Conservation (phyloP, 2,329 filamentous ascomycete genomes). For the Ophiognomonia clavigignenti-juglandacearum region DNA sequence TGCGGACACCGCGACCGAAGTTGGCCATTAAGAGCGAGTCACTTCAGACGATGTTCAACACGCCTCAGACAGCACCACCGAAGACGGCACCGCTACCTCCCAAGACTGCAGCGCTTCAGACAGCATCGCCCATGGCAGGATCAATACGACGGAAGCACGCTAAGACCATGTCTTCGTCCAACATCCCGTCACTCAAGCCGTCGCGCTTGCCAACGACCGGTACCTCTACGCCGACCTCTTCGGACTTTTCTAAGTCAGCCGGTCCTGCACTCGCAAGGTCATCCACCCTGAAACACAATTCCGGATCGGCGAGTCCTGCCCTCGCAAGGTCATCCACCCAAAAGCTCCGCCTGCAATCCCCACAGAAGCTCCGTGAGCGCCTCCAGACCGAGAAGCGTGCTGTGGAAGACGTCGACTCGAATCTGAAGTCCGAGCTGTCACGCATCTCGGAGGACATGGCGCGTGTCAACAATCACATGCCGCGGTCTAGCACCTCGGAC, state of each 20-base stretch:
- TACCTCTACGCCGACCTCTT: conserved; percentile 20
- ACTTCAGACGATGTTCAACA: conserved; percentile 9
- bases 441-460: conserved; percentile 80
- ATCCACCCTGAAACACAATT: conserved; percentile 40
- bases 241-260: conserved; percentile 22
- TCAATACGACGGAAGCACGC: conserved; percentile 29
- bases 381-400: conserved; percentile 76
- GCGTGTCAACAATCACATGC: conserved; percentile 40
- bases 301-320: too few species aligned
- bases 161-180: conserved; percentile 48
- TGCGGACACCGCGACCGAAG: conserved; percentile 43
- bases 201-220: conserved; percentile 26
- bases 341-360: conserved; percentile 64
- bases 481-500: conserved; percentile 33
- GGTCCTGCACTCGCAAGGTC: conserved; percentile 34
- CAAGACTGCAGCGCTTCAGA: too few species aligned
- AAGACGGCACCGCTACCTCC: too few species aligned
- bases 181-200: conserved; percentile 49
- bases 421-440: conserved; percentile 69
- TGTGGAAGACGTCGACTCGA: conserved; percentile 64
- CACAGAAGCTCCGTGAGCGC: conserved; percentile 77
- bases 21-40: conserved; percentile 31
- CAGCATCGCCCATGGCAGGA: conserved; percentile 5
- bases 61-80: too few species aligned
- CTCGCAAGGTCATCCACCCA: conserved; percentile 31